Evolutionary conservation across 2,329 filamentous ascomycete genomes (phyloP), one percentile per base, ranked within the genome.

Genomic region (Dactylellina parvicollis): DNA sequence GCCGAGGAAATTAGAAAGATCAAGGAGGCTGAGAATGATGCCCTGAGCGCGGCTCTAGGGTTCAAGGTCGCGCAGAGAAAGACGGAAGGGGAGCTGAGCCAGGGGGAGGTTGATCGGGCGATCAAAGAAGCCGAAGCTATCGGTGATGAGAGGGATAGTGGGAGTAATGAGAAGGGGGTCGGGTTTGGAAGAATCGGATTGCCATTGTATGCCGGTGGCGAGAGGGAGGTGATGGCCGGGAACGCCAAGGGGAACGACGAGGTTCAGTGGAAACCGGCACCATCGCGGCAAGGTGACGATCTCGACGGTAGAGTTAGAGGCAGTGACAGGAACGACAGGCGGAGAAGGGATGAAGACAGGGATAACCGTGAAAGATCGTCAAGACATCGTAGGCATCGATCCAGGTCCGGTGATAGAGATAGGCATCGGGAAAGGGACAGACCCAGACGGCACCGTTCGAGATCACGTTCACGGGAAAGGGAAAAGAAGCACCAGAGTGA

Each of bases 21-120:
- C 40, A 78, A 78, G 57, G 91, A 96, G 80, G 92, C 90, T 0
- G 95, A 99, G 79, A 91, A 96, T 79, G 94, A 97, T 80, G 95
- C 93, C 1, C 89, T 98, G 79, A 89, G 92, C 2, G 85, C 84
- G 46, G 93, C 93, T 0, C 83, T 99, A 60, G 95, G 95, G 0
- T 82, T 97, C 28, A 92, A 92, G 0, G 85, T 90, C 1, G 86
- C 89, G 0, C 82, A 84, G 4, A 84, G 87, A 56, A 77, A 81
- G 64, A 77, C 75, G 24, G 85, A 87, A 52, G 83, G 83, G 0
- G 86, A 88, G 40, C 34, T 80, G 81, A 74, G 81, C 80, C 85
- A 90, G 26, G 85, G 83, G 2, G 85, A 87, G 69, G 82, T 88
- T n/a, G 83, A 85, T 66, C 84, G 83, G 69, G 85, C 83, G 5